These are phyloP conservation scores for Colletotrichum gigasporum DNA, from an alignment of 2,329 filamentous ascomycete genomes.

Conservation along the genomic window DNA sequence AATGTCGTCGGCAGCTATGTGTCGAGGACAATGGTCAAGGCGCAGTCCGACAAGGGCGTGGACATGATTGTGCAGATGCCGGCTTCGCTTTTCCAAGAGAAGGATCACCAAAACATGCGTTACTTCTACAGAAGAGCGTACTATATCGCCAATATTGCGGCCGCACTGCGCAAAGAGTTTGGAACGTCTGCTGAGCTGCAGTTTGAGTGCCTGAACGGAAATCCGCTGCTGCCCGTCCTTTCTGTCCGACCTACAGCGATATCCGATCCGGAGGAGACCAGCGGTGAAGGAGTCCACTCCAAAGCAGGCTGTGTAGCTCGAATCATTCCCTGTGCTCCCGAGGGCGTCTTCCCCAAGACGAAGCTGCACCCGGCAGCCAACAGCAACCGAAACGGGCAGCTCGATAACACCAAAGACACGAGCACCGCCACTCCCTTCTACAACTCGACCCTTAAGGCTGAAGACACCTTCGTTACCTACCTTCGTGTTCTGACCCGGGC, in stretches of 20 bases:
- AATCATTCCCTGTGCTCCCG: conserved; percentile 79
- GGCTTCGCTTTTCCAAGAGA: conserved; percentile 81
- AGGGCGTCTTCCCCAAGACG: conserved; percentile 72
- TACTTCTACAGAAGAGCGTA: conserved; percentile 97
- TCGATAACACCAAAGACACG: conserved; percentile 52
- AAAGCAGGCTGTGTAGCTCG: conserved; percentile 68
- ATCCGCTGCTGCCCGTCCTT: conserved; percentile 78
- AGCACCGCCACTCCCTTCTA: conserved; percentile 79
- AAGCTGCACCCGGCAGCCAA: conserved; percentile 78
- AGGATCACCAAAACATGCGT: conserved; percentile 91
- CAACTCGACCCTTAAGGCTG: conserved; percentile 84
- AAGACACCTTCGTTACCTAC: conserved; percentile 78
- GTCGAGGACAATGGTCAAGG: conserved; percentile 76
- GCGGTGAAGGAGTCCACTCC: conserved; percentile 33
- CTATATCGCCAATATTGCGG: conserved; percentile 85
- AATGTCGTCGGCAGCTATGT: conserved; percentile 93
- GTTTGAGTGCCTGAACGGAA: conserved; percentile 77
- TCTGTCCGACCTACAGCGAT: conserved; percentile 48
- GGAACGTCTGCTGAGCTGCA: conserved; percentile 63
- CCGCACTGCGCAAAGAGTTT: conserved; percentile 69
- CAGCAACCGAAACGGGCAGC: conserved; percentile 69
- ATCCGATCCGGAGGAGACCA: conserved; percentile 36
- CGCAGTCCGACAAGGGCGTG: conserved; percentile 66
- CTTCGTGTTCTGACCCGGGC: conserved; percentile 79
- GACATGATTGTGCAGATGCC: conserved; percentile 94